phyloP scores from a whole-genome alignment of 2,329 filamentous ascomycete species.

The Talaromyces sp. region DNA sequence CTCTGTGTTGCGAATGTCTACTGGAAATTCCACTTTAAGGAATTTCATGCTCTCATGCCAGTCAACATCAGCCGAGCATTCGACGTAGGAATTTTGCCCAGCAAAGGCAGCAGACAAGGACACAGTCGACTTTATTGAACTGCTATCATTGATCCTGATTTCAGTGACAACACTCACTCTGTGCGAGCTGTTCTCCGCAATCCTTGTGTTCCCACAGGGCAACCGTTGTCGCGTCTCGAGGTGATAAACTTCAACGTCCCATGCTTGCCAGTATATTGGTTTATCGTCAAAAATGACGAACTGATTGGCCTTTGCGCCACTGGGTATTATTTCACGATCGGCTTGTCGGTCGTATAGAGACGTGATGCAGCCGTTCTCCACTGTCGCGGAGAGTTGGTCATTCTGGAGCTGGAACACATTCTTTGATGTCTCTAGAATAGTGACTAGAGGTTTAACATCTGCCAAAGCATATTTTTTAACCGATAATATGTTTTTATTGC shows the following conservation, averaged over 20 bases:
- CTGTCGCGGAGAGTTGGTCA: slow-evolving; percentile 66
- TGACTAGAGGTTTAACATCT: slow-evolving; percentile 25
- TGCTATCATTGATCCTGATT: slow-evolving; percentile 81
- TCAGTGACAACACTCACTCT: slow-evolving; percentile 78
- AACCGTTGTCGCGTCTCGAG: slow-evolving; percentile 81
- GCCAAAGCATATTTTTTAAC: slow-evolving; percentile 32
- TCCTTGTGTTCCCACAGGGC: slow-evolving; percentile 62
- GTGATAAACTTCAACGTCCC: slow-evolving; percentile 97
- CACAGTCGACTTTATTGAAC: slow-evolving; percentile 84
- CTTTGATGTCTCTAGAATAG: slow-evolving; percentile 31
- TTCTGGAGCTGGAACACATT: slow-evolving; percentile 78
- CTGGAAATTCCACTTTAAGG: slow-evolving; percentile 97
- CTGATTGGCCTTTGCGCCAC: slow-evolving; percentile 75
- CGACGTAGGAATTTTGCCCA: slow-evolving; percentile 67
- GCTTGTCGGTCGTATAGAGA: slow-evolving; percentile 74
- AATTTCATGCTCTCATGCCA: slow-evolving; percentile 98
- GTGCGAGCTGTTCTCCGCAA: slow-evolving; percentile 69
- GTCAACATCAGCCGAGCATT: slow-evolving; percentile 79
- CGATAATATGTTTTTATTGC: slow-evolving; percentile 48
- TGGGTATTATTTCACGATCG: slow-evolving; percentile 72
- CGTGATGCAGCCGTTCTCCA: slow-evolving; percentile 73
- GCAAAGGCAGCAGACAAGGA: slow-evolving; percentile 68
- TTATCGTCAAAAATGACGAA: slow-evolving; percentile 96
- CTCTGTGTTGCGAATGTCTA: slow-evolving; percentile 84
- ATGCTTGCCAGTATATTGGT: slow-evolving; percentile 93